phyloP scores from a whole-genome alignment of 176 grass and related monocot species.

The Neostapfia colusana region DNA sequence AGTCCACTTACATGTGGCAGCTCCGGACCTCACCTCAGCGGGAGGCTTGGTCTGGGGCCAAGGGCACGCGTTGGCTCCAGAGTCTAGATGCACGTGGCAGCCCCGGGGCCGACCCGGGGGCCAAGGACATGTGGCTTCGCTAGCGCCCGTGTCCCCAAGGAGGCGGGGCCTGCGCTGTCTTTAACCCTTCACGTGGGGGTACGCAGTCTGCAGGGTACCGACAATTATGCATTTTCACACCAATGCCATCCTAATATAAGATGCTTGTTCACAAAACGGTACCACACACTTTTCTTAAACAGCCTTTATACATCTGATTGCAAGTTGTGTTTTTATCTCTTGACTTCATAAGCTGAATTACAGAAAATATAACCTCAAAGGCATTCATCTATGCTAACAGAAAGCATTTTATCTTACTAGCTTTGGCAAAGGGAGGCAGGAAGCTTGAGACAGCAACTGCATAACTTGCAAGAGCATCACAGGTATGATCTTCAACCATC shows the following conservation, averaged over 20 bases:
- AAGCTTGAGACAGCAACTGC: no score
- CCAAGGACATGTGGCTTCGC: no score
- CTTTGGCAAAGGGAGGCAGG: constrained; percentile 54
- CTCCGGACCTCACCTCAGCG: no score
- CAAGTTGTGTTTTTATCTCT: background rate
- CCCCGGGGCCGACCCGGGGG: no score
- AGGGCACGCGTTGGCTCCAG: no score
- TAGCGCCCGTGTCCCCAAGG: no score
- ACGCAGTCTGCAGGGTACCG: no score
- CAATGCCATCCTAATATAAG: background rate
- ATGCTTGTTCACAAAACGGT: background rate
- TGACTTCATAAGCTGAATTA: background rate
- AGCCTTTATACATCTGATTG: background rate
- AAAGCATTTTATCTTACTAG: constrained; percentile 36
- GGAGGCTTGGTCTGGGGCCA: no score
- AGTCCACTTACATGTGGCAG: no score
- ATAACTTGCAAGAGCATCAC: constrained; percentile 25
- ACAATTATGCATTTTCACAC: background rate
- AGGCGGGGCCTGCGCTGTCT: no score
- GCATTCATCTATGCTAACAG: background rate
- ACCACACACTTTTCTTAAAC: background rate
- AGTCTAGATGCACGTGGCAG: no score
- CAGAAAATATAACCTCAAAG: background rate
- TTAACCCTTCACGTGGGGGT: no score
- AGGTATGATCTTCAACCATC: constrained; percentile 43